Conservation (phyloP, 768 basidiomycete genomes). For the Mycena vitilis region DNA sequence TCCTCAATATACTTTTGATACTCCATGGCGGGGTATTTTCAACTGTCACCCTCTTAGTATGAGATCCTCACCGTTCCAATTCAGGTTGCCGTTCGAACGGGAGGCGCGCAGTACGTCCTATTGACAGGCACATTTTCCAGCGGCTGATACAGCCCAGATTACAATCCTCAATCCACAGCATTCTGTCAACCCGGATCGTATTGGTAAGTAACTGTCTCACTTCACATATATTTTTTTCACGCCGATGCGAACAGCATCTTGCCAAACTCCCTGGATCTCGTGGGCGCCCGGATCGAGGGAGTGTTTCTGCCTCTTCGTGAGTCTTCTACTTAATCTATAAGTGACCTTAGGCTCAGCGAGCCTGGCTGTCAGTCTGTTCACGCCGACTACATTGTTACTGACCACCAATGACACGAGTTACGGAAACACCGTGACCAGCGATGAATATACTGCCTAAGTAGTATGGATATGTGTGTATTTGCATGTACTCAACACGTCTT, state of each 20-base stretch:
- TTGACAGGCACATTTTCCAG: neutral
- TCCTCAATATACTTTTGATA: slow-evolving; percentile 28
- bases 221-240: neutral
- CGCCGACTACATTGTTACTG: slow-evolving; percentile 15
- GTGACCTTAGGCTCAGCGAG: too few relatives aligned
- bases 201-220: slow-evolving; percentile 3
- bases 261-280: slow-evolving; percentile 1
- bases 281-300: neutral
- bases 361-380: neutral
- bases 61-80: neutral
- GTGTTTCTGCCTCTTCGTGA: neutral
- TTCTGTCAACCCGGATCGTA: slow-evolving; percentile 29
- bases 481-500: too few relatives aligned
- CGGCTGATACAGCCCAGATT: slow-evolving; percentile 8
- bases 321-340: too few relatives aligned
- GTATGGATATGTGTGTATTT: too few relatives aligned
- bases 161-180: slow-evolving; percentile 32
- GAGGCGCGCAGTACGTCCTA: slow-evolving; percentile 24
- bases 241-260: slow-evolving; percentile 10
- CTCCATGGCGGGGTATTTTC: slow-evolving; percentile 13
- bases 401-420: neutral
- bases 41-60: neutral
- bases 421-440: neutral
- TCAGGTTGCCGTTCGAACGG: slow-evolving; percentile 17
- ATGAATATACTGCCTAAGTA: too few relatives aligned